Base-by-base conservation (phyloP, 2,329 filamentous ascomycete species). In the Diaporthe nobilis region DNA sequence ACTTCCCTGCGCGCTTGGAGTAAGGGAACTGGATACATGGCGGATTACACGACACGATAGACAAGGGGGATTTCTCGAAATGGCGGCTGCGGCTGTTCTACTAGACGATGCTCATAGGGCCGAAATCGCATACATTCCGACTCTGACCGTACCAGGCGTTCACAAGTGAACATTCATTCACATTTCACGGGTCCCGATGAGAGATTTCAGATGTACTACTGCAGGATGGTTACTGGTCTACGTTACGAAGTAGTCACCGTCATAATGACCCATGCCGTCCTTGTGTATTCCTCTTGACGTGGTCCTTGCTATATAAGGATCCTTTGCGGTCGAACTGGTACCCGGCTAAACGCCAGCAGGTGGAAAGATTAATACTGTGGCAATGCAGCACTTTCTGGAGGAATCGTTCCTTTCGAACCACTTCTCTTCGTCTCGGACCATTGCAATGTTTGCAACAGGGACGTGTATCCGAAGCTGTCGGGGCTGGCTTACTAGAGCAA, bases 1-100 rank as follows among this genome's bases (percentile, higher is more conserved):
- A 89, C 83, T 94, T 94, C 87, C 92, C 92, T 63, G 90, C 86
- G 80, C 90, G 90, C 82, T 86, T 94, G 81, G 91, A 94, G 83
- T 92, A 90, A 84, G 79, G 73, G 42, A 53, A 9, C 20, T 70
- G 65, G 31, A 25, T n/a, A 53, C 13, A 49, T 53, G 55, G 55
- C n/a, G 39, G 57, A 47, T n/a, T 8, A 39, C 37, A 71, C 63
- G 39, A 76, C 44, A 55, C 61, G 34, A 65, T 71, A 78, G 78
- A 78, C 58, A 74, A 22, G 49, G 63, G 75, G 42, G 57, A 65
- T 71, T 39, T 61, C 74, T 42, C 34, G 74, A 72, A 51, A 42
- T 55, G 34, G 65, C 49, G 65, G 37, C 53, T 37, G 47, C 51
- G 68, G 68, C 68, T 75, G 61, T 73, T 73, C 49, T 67, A 68